Percentiles rank a stretch among this genome's conserved stretches.
phyloP scores from a whole-genome alignment of 768 basidiomycete species.

The Psilocybe tampanensis region DNA sequence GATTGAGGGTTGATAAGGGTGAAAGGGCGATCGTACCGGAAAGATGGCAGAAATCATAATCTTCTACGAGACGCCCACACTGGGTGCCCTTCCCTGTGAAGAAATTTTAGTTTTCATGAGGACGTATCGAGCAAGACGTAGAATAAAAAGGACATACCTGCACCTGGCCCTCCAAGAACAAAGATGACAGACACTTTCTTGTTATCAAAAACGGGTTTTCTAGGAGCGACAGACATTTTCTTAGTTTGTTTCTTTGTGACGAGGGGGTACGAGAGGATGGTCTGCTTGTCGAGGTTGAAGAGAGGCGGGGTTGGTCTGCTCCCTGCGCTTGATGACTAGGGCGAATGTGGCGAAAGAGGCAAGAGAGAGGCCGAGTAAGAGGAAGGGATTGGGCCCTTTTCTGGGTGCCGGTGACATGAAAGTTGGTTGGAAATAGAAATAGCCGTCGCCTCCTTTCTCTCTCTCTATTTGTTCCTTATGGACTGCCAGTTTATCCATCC shows the following conservation, averaged over 20 bases:
- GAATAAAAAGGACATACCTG: conserved; percentile 51
- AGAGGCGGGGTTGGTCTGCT: conserved; percentile 61
- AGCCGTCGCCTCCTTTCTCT: not conserved
- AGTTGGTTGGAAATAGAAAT: conserved; percentile 7
- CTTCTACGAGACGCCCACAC: conserved; percentile 79
- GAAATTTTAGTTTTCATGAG: too few species aligned
- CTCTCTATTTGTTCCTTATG: conserved; percentile 38
- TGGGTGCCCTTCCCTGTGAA: conserved; percentile 92
- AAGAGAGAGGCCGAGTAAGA: conserved; percentile 57
- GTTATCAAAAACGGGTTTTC: conserved; percentile 59
- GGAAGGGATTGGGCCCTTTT: conserved; percentile 62
- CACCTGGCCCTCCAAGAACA: conserved; percentile 96
- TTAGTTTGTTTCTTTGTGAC: conserved; percentile 36
- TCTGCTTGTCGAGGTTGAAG: conserved; percentile 61
- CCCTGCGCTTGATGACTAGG: conserved; percentile 55
- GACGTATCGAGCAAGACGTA: conserved; percentile 6
- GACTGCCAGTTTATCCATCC: conserved; percentile 63
- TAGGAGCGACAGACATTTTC: not conserved
- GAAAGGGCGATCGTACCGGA: conserved; percentile 62
- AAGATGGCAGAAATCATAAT: conserved; percentile 89
- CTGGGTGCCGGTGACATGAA: conserved; percentile 28
- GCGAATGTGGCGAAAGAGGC: conserved; percentile 62
- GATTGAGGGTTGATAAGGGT: not conserved
- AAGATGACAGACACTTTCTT: conserved; percentile 86
- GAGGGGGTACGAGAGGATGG: conserved; percentile 67